Base-by-base conservation (phyloP, 768 basidiomycete species). In the Amanita inopinata region DNA sequence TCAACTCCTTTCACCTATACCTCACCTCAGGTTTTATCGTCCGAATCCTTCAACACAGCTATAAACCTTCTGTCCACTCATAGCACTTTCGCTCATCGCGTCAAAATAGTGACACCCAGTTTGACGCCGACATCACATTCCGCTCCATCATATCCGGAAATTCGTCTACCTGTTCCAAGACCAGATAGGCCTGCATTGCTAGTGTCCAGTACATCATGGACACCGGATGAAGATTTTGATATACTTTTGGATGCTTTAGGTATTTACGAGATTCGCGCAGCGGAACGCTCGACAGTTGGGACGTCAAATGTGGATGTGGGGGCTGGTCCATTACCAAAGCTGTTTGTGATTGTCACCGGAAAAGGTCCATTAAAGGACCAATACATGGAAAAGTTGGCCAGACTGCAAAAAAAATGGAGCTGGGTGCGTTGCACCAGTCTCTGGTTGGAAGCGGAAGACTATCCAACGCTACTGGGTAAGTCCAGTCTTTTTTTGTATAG, bases 191-290 rank as follows among this genome's bases (percentile, higher is more conserved):
- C 91, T 3, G 92, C 90, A 1, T 64, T 98, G 1, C 50, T 97
- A 12, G 80, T 99, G 19, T 90, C 87, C 17, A 88, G 89, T 50
- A 99, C 96, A 1, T 91, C 87, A 11, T 98, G 94, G 94, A 98
- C 96, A 1, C 78, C 89, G 4, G 96, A 99, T 53, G 96, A 99
- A 58, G 92, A 98, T 58, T 97, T 99, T 50, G 64, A 73, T 6
- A 74, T 96, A 39, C 75, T 99, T 12, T 60, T 97, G 15, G 69
- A 76, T 14, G 90, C 91, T 2, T 65, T 99, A 28, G 57, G 63
- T 10, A 31, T 62, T 11, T 98, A 96, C 56, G 82, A 98, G 50
- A 45, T 56, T 10, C 74, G 67, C 17, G 83, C 79, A 12, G 51
- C 54, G 17, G 55, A 58, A 38, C 48, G 43, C 28, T 45, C 38